Evolutionary conservation across 148 eudicot genomes (phyloP).

Genomic region (Vaccinium myrtillus): DNA sequence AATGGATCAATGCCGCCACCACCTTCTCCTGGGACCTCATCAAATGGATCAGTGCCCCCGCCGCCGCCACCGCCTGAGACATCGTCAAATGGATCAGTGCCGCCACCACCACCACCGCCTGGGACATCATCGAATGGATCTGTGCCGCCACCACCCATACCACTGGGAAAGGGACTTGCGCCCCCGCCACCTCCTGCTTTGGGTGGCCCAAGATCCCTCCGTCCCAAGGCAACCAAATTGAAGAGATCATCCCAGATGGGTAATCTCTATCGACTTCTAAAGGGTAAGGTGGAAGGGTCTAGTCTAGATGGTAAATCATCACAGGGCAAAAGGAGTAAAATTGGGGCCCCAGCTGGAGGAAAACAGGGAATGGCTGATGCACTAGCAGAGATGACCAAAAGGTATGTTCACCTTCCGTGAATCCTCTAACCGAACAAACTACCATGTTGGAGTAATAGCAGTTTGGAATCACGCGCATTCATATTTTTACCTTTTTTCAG

Average conservation of each 20-base stretch:
- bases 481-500: slow-evolving; percentile 27
- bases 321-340: slow-evolving; percentile 47
- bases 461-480: background rate
- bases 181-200: slow-evolving; percentile 79
- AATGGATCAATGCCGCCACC: slow-evolving; percentile 31
- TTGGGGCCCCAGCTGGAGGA: slow-evolving; percentile 56
- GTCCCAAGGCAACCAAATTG: slow-evolving; percentile 68
- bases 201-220: slow-evolving; percentile 47
- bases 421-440: background rate
- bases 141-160: slow-evolving; percentile 45
- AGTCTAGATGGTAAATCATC: slow-evolving; percentile 53
- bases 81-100: slow-evolving; percentile 12
- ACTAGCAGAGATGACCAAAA: slow-evolving; percentile 92
- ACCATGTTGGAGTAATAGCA: background rate
- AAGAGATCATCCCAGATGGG: slow-evolving; percentile 96
- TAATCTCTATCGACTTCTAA: slow-evolving; percentile 66
- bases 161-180: slow-evolving; percentile 37
- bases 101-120: slow-evolving; percentile 34
- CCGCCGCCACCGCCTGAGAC: slow-evolving; percentile 48
- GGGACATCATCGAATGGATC: slow-evolving; percentile 29
- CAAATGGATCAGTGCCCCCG: slow-evolving; percentile 10
- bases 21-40: slow-evolving; percentile 24
- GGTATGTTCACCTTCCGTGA: slow-evolving; percentile 34
- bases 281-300: slow-evolving; percentile 93
- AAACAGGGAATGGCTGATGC: slow-evolving; percentile 98